A percentile compares a stretch with the other conserved stretches of the same genome.
These are phyloP conservation scores for Echinosophora koreensis DNA, from an alignment of 306 rosid species.

Conservation along the genomic window DNA sequence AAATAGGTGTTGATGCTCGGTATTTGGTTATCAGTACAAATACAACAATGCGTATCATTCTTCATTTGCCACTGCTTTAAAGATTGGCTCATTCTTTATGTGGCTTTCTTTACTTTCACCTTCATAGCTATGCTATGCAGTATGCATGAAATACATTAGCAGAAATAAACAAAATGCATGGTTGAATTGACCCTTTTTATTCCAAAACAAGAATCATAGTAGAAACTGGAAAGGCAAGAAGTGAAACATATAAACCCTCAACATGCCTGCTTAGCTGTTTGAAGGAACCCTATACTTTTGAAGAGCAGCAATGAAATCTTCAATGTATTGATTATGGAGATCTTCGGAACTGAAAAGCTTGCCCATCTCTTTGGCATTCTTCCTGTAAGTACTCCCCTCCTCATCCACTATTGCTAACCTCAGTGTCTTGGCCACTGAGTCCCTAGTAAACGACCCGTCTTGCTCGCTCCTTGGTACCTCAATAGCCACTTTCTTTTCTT, in stretches of 20 bases:
- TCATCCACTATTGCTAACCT: constrained; percentile 45
- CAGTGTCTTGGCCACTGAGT: constrained; percentile 42
- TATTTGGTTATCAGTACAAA: too few relatives aligned
- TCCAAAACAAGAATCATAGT: neutral
- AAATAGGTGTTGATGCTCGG: too few relatives aligned
- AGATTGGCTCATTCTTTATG: neutral
- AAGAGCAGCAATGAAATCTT: constrained; percentile 39
- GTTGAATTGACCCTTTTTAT: neutral
- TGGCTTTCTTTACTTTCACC: neutral
- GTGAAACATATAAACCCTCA: neutral
- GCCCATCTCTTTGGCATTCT: constrained; percentile 47
- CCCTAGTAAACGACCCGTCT: constrained; percentile 48
- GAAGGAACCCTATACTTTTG: constrained; percentile 26
- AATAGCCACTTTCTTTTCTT: constrained; percentile 50
- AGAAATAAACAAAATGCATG: neutral
- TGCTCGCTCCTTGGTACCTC: constrained; percentile 43
- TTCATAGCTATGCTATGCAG: neutral
- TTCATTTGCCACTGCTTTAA: too few relatives aligned
- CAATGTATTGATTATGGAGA: constrained; percentile 41
- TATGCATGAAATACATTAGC: neutral
- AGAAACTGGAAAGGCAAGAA: too few relatives aligned
- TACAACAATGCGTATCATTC: neutral
- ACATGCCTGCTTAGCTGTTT: neutral
- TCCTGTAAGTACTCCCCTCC: constrained; percentile 28
- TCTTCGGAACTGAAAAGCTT: constrained; percentile 40